phyloP scores from a whole-genome alignment of 139 green algal genomes.

The Limnomonas spitsbergensis region DNA sequence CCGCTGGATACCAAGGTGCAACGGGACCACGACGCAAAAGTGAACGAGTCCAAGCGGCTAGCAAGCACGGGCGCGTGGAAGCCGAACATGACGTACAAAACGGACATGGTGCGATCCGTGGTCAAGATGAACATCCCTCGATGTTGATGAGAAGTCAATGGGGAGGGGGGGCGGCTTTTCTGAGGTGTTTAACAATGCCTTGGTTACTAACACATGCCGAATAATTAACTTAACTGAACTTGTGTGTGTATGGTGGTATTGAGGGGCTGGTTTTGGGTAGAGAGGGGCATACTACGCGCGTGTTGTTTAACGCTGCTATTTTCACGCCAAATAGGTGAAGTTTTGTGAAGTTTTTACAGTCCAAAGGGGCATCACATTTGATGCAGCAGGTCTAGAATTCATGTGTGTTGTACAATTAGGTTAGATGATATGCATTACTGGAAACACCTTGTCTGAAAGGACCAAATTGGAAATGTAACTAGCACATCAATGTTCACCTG shows the following conservation, averaged over 20 bases:
- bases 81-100: constrained; percentile 36
- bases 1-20: constrained; percentile 37
- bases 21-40: neutral
- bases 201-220: too few relatives aligned
- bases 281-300: neutral
- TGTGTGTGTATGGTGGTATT: neutral
- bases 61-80: constrained; percentile 27
- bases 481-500: too few relatives aligned
- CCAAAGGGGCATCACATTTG: too few relatives aligned
- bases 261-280: neutral
- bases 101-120: constrained; percentile 40
- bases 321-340: too few relatives aligned
- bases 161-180: neutral
- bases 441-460: too few relatives aligned
- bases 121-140: constrained; percentile 39
- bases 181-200: too few relatives aligned
- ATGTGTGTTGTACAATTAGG: too few relatives aligned
- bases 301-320: neutral
- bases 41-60: constrained; percentile 27
- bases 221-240: neutral
- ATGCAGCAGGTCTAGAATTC: too few relatives aligned
- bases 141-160: neutral
- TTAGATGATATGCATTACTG: too few relatives aligned
- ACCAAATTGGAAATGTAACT: too few relatives aligned
- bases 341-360: too few relatives aligned